Base-by-base conservation (phyloP, 331 rosid species). In the Ulmus americana region DNA sequence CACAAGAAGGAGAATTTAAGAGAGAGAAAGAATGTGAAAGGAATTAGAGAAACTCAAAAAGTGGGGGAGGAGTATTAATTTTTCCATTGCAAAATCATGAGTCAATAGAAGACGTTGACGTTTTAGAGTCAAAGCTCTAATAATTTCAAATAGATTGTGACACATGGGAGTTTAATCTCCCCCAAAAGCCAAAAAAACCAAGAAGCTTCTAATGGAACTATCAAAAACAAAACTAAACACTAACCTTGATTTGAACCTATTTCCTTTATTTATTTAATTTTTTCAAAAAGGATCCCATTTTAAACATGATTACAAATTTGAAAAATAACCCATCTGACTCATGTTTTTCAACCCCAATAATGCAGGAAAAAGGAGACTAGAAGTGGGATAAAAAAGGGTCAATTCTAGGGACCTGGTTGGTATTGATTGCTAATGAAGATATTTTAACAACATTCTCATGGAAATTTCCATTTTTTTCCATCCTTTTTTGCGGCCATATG, bases 191-290 rank as follows among this genome's bases (percentile, higher is more conserved):
- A 15, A 15, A n/a, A n/a, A 11, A 39, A 8, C n/a, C 43, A 59
- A 54, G 80, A 83, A 76, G 59, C 64, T 79, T 83, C 76, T 61
- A 67, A 45, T 77, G 75, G 82, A 76, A 61, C 69, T 44, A 60
- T 68, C 66, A 64, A 62, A 35, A 55, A 7, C 39, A 35, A 52
- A 62, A 67, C 57, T 18, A 54, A 61, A 52, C 62, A 57, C 53
- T 28, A 62, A 53, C 41, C 12, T 45, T 49, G 79, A 64, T 59
- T 40, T 20, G 28, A 42, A 10, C 64, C 1, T 7, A 10, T 47
- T 5, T 47, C 6, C 52, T 12, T 12, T 47, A 6, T 10, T 10
- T 7, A 4, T 40, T 39, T 61, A 71, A 63, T 8, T 45, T 15
- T 63, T 74, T 76, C 76, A 77, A 72, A 83, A 79, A 28, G 71